phyloP scores from a whole-genome alignment of 1,284 basidiomycete genomes.

The Cryptococcus jaspeensis region DNA sequence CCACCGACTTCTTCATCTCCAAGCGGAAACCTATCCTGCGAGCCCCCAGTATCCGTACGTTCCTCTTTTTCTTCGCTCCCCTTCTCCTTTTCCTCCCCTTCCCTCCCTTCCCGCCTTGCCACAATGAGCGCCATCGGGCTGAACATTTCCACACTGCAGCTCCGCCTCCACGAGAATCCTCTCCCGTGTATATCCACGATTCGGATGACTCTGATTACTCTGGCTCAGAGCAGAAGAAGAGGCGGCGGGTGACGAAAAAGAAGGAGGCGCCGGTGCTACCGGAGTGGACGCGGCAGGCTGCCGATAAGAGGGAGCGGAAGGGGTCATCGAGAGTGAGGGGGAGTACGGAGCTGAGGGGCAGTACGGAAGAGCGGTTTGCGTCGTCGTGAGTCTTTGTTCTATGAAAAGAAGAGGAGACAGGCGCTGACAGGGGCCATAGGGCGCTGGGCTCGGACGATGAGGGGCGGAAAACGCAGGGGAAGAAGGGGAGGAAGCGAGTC shows the following conservation, averaged over 20 bases:
- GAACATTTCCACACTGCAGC: conserved; percentile 1
- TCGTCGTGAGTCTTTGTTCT: background rate
- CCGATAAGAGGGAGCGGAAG: conserved; percentile 10
- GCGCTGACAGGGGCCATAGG: background rate
- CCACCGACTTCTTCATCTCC: conserved; percentile 33
- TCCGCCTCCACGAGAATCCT: conserved; percentile 7
- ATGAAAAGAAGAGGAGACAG: background rate
- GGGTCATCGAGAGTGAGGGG: conserved; percentile 5
- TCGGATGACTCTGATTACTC: conserved; percentile 18
- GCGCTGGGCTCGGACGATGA: conserved; percentile 5
- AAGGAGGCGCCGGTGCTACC: conserved; percentile 12
- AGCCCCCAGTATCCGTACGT: conserved; percentile 3
- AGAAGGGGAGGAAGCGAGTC: conserved; percentile 3
- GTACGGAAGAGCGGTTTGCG: conserved; percentile 16
- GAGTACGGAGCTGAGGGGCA: conserved; percentile 7
- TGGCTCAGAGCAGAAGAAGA: conserved; percentile 15
- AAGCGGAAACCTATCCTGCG: conserved; percentile 12
- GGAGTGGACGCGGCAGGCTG: conserved; percentile 17
- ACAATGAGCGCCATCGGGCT: background rate
- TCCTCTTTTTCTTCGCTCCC: background rate
- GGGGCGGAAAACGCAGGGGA: conserved; percentile 4
- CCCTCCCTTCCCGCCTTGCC: background rate
- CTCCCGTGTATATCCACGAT: conserved; percentile 6
- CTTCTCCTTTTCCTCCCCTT: background rate
- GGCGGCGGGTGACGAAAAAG: conserved; percentile 2